phyloP scores from a whole-genome alignment of 495 filamentous ascomycete species.

The Aspergillus homomorphus region DNA sequence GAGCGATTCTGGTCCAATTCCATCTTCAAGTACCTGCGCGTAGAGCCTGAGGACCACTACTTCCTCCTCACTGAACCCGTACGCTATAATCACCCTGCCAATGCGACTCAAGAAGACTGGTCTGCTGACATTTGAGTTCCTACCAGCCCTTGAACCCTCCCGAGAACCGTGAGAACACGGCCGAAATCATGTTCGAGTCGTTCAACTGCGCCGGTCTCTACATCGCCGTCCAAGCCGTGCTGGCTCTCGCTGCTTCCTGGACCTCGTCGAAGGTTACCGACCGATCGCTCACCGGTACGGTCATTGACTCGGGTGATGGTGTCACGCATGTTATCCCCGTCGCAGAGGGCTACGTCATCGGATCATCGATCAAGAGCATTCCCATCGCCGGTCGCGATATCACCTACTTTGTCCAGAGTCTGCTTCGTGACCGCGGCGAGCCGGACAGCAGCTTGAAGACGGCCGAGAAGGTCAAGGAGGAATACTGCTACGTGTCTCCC shows the following conservation, averaged over 20 bases:
- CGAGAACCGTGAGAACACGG: conserved; percentile 97
- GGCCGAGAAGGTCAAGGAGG: conserved; percentile 95
- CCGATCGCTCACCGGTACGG: conserved; percentile 93
- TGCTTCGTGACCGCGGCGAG: conserved; percentile 94
- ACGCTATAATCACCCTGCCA: conserved; percentile 27
- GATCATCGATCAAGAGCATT: conserved; percentile 97
- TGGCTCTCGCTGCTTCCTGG: conserved; percentile 96
- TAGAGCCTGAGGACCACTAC: conserved; percentile 97
- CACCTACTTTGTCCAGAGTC: conserved; percentile 95
- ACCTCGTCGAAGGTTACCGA: conserved; percentile 97
- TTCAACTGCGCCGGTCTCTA: conserved; percentile 99
- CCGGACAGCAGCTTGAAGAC: conserved; percentile 96
- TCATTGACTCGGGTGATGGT: conserved; percentile 96
- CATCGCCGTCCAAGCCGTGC: conserved; percentile 96
- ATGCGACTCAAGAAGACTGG: neutral
- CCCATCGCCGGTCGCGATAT: conserved; percentile 96
- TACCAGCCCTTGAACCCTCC: conserved; percentile 89
- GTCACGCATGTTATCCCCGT: conserved; percentile 99
- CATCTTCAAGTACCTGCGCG: conserved; percentile 97
- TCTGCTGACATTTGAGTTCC: conserved; percentile 14
- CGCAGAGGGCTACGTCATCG: conserved; percentile 97
- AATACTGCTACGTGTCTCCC: conserved; percentile 96
- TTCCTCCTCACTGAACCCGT: conserved; percentile 97
- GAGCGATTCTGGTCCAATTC: conserved; percentile 99
- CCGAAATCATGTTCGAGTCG: conserved; percentile 99